Percentiles rank a stretch among this genome's conserved stretches.
Conservation (phyloP, 257 asterid species). For the Phtheirospermum japonicum region DNA sequence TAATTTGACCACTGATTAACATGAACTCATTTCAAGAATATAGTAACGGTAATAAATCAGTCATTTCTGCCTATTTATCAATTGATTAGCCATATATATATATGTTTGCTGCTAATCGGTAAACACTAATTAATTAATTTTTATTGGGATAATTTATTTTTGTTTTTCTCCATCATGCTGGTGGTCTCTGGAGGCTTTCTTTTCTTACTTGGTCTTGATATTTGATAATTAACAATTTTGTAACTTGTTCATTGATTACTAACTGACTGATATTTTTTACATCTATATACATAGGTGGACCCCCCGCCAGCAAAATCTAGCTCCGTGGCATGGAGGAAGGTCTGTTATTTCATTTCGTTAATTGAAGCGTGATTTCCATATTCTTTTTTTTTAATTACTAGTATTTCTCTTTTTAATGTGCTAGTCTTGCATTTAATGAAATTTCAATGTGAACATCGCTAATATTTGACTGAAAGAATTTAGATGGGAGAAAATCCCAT, state of each 20-base stretch:
- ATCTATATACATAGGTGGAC: constrained; percentile 38
- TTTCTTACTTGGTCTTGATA: neutral
- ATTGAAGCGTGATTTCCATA: neutral
- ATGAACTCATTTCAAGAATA: neutral
- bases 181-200: constrained; percentile 1
- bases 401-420: neutral
- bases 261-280: constrained; percentile 14
- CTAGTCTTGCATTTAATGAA: neutral
- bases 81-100: neutral
- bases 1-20: neutral
- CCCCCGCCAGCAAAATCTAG: constrained; percentile 41
- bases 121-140: neutral
- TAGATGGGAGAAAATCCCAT: neutral
- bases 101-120: neutral
- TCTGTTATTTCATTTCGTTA: constrained; percentile 21
- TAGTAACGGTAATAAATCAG: neutral
- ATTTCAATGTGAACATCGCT: neutral
- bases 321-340: constrained; percentile 60
- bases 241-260: neutral
- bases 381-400: neutral
- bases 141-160: neutral
- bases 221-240: neutral
- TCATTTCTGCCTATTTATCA: no score
- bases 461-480: neutral
- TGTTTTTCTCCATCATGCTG: neutral